Percentiles rank a stretch among this genome's conserved stretches.
Evolutionary conservation across 1,284 basidiomycete genomes (phyloP).

Genomic region (Paramarasmius palmivorus): DNA sequence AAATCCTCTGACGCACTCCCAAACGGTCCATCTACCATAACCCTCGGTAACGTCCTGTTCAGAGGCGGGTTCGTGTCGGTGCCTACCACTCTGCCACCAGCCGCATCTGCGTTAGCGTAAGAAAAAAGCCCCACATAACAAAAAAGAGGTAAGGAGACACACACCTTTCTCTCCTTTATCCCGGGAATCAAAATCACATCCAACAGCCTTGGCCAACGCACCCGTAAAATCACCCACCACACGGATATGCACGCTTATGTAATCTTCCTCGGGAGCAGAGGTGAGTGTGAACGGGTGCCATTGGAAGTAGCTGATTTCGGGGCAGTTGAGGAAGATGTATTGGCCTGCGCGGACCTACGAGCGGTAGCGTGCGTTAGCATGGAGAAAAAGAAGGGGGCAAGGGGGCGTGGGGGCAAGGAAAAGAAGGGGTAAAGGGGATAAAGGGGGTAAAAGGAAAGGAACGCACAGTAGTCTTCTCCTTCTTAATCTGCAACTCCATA

Average conservation of each 20-base stretch:
- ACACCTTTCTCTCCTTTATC: slow-evolving; percentile 43
- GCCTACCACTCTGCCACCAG: slow-evolving; percentile 61
- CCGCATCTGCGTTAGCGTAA: slow-evolving; percentile 20
- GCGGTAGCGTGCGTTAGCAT: no score
- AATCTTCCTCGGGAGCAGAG: slow-evolving; percentile 88
- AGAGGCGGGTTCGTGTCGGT: slow-evolving; percentile 58
- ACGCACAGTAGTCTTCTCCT: slow-evolving; percentile 79
- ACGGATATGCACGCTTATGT: slow-evolving; percentile 88
- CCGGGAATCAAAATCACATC: slow-evolving; percentile 82
- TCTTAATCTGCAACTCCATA: slow-evolving; percentile 92
- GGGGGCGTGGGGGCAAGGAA: no score
- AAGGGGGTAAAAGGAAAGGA: no score
- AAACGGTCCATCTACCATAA: slow-evolving; percentile 91
- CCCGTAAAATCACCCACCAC: slow-evolving; percentile 87
- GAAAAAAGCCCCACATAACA: background rate
- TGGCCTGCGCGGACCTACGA: slow-evolving; percentile 86
- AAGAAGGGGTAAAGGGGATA: no score
- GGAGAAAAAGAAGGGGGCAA: no score
- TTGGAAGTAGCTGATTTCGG: slow-evolving; percentile 89
- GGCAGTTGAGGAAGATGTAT: slow-evolving; percentile 87
- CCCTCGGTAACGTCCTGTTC: slow-evolving; percentile 75
- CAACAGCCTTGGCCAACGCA: slow-evolving; percentile 75
- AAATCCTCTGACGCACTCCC: slow-evolving; percentile 86
- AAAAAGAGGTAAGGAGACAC: background rate
- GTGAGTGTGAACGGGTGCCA: slow-evolving; percentile 95